Evolutionary conservation across 176 grass and related monocot species (phyloP).

Genomic region (Aechmea fasciata): DNA sequence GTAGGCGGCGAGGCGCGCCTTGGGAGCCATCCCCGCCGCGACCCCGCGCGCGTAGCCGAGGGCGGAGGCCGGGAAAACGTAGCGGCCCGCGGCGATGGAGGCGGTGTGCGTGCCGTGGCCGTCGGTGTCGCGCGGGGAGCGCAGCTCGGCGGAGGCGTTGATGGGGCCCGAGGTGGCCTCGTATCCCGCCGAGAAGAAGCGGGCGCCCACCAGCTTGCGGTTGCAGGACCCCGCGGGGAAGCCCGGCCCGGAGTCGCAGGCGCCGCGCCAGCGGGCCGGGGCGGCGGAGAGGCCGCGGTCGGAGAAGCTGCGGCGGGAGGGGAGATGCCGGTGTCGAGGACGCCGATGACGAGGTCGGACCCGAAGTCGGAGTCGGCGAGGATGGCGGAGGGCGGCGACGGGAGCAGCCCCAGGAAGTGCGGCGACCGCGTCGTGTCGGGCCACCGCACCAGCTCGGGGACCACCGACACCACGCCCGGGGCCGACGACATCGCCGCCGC

Average conservation of each 20-base stretch:
- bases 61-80: constrained; percentile 90
- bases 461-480: constrained; percentile 46
- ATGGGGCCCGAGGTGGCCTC: constrained; percentile 79
- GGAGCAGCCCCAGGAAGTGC: constrained; percentile 50
- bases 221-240: constrained; percentile 62
- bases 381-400: constrained; percentile 64
- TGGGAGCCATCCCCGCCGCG: constrained; percentile 90
- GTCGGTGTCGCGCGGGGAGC: constrained; percentile 71
- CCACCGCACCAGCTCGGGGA: constrained; percentile 56
- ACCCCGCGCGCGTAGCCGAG: constrained; percentile 85
- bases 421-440: constrained; percentile 69
- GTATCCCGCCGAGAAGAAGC: constrained; percentile 67
- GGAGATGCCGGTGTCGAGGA: constrained; percentile 81
- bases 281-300: constrained; percentile 51
- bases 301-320: constrained; percentile 53
- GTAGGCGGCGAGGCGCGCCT: constrained; percentile 77
- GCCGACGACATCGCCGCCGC: constrained; percentile 27
- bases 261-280: constrained; percentile 51
- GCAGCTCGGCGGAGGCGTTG: constrained; percentile 75
- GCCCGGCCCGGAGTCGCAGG: constrained; percentile 45
- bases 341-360: constrained; percentile 63
- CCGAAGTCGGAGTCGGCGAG: constrained; percentile 88
- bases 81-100: constrained; percentile 75
- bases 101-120: constrained; percentile 86
- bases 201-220: constrained; percentile 74